phyloP scores from a whole-genome alignment of 2,329 filamentous ascomycete species.

The Akanthomyces lecanii region DNA sequence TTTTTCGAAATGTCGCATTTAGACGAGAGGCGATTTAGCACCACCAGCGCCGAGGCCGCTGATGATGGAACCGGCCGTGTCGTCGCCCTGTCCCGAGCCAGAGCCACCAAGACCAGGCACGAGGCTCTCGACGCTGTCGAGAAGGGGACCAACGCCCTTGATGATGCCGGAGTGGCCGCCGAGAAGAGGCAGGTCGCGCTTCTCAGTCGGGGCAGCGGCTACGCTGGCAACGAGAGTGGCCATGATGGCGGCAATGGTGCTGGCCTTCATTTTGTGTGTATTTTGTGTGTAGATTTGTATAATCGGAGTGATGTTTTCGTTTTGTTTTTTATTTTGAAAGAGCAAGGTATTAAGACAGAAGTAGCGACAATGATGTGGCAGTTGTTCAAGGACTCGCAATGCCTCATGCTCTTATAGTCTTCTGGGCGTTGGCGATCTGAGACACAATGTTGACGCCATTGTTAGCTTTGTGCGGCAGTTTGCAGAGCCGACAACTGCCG shows the following conservation, averaged over 20 bases:
- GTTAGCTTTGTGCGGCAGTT: not conserved
- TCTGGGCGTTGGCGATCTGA: slow-evolving; percentile 4
- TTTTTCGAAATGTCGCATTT: not conserved
- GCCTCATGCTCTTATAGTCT: not conserved
- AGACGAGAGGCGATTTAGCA: not conserved
- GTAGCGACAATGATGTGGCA: not conserved
- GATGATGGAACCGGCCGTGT: not conserved
- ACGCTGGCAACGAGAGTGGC: slow-evolving; percentile 6
- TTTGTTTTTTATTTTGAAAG: not conserved
- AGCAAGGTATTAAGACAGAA: not conserved
- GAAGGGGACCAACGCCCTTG: slow-evolving; percentile 1
- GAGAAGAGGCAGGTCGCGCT: slow-evolving; percentile 13
- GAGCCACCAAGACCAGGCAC: slow-evolving; percentile 4
- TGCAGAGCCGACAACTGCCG: slow-evolving; percentile 3
- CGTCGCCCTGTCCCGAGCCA: slow-evolving; percentile 5
- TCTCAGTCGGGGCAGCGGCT: slow-evolving; percentile 8
- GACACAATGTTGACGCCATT: slow-evolving; percentile 15
- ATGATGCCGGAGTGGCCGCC: slow-evolving; percentile 8
- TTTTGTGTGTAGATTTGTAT: not conserved
- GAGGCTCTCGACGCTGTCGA: slow-evolving; percentile 9
- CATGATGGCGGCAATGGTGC: slow-evolving; percentile 7
- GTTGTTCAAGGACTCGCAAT: not conserved
- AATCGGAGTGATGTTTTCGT: not conserved
- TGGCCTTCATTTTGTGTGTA: slow-evolving; percentile 7
- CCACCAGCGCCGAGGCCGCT: not conserved